A percentile compares a stretch with the other conserved stretches of the same genome.
Evolutionary conservation across 805 yeast genomes (phyloP).

Genomic region (Yarrowia alimentaria): DNA sequence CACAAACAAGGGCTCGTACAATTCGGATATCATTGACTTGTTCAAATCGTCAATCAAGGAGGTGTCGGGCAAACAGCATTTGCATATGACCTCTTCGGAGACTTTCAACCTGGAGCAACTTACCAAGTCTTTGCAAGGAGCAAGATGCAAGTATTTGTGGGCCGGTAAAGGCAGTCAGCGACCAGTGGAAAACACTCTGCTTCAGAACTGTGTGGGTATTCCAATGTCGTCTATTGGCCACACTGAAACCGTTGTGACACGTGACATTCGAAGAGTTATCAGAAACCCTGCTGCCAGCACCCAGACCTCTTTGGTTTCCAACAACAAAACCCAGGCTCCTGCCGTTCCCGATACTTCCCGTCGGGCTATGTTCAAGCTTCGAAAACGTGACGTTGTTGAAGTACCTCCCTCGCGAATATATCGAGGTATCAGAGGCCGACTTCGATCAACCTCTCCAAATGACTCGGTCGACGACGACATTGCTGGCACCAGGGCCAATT

Average conservation of each 20-base stretch:
- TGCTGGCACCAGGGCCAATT: neutral
- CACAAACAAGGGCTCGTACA: constrained; percentile 46
- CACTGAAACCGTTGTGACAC: neutral
- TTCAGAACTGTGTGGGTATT: constrained; percentile 17
- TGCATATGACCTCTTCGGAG: constrained; percentile 39
- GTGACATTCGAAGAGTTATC: constrained; percentile 16
- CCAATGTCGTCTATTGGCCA: constrained; percentile 23
- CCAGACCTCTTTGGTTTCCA: neutral
- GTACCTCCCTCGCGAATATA: constrained; percentile 11
- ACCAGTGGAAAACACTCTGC: constrained; percentile 31
- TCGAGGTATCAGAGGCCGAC: constrained; percentile 12
- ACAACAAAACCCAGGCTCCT: neutral
- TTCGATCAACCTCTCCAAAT: constrained; percentile 6
- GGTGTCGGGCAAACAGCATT: constrained; percentile 44
- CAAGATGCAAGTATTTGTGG: constrained; percentile 45
- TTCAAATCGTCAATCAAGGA: constrained; percentile 76
- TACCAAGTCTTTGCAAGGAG: constrained; percentile 38
- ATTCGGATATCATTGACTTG: constrained; percentile 44
- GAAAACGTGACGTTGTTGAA: constrained; percentile 18
- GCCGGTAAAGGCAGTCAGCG: constrained; percentile 49
- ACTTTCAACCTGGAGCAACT: constrained; percentile 42
- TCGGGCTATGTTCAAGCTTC: constrained; percentile 19
- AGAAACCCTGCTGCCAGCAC: constrained; percentile 2
- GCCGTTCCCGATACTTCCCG: constrained; percentile 11
- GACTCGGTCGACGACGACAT: neutral